Conservation (phyloP, 2,329 filamentous ascomycete genomes). For the Cercospora zeae-maydis region DNA sequence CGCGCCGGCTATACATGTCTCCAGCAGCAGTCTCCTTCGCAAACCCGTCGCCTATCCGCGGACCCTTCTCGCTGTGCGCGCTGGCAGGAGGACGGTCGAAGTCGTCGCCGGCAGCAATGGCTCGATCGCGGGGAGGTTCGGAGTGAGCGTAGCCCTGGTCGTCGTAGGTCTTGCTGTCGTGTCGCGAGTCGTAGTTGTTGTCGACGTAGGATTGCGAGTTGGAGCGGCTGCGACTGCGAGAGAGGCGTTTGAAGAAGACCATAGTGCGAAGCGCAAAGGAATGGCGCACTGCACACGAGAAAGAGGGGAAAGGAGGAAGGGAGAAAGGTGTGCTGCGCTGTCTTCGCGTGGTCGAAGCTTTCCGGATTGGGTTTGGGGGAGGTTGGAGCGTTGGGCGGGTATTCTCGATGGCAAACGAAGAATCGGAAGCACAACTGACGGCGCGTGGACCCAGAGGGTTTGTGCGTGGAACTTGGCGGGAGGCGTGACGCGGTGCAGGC, state of each 20-base stretch:
- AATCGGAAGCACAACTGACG: background rate
- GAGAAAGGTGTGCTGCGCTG: background rate
- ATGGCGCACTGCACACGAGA: background rate
- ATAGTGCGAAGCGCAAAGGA: conserved; percentile 19
- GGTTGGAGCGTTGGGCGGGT: background rate
- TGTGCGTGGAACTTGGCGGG: background rate
- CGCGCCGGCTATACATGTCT: conserved; percentile 45
- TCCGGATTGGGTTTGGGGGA: background rate
- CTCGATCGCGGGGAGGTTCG: conserved; percentile 19
- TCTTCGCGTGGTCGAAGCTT: background rate
- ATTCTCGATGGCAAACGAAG: background rate
- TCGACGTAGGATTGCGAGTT: conserved; percentile 52
- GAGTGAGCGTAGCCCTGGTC: conserved; percentile 39
- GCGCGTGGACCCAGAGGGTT: too few species aligned
- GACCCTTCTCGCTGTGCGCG: conserved; percentile 33
- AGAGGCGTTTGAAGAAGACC: conserved; percentile 50
- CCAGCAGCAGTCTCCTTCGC: conserved; percentile 21
- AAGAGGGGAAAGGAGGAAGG: background rate
- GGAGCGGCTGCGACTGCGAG: conserved; percentile 40
- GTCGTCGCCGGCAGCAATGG: conserved; percentile 34
- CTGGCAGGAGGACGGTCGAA: conserved; percentile 30
- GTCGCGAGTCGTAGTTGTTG: conserved; percentile 39
- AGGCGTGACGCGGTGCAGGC: background rate
- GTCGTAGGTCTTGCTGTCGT: conserved; percentile 46
- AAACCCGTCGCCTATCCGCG: conserved; percentile 24